These are phyloP conservation scores for Rhizopogon vulgaris DNA, from an alignment of 768 basidiomycete species.

Conservation along the genomic window DNA sequence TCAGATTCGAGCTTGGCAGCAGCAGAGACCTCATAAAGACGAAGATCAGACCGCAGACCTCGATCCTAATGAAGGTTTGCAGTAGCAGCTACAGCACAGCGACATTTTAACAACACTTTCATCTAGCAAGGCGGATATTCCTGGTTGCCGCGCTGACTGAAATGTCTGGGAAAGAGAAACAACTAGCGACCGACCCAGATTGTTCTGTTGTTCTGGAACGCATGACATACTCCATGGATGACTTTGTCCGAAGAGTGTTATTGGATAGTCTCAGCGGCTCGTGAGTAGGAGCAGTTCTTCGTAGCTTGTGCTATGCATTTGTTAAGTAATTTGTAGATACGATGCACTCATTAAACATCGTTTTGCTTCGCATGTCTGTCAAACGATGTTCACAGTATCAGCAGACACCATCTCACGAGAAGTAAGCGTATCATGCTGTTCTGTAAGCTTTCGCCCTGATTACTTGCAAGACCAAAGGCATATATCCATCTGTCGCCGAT, in stretches of 20 bases:
- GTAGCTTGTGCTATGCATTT: slow-evolving; percentile 4
- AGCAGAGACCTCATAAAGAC: slow-evolving; percentile 26
- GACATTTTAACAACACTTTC: neutral
- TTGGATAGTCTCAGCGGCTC: slow-evolving; percentile 82
- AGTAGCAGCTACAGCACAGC: neutral
- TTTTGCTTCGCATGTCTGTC: slow-evolving; percentile 94
- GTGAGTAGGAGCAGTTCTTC: slow-evolving; percentile 43
- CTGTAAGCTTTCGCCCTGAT: neutral
- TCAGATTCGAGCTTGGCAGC: slow-evolving; percentile 86
- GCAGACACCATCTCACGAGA: slow-evolving; percentile 62
- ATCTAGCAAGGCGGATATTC: slow-evolving; percentile 66
- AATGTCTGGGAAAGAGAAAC: slow-evolving; percentile 83
- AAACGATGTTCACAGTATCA: slow-evolving; percentile 75
- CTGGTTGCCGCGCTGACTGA: slow-evolving; percentile 79
- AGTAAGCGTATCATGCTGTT: slow-evolving; percentile 30
- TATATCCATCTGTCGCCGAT: slow-evolving; percentile 43
- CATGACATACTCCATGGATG: slow-evolving; percentile 90
- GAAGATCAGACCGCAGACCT: slow-evolving; percentile 40
- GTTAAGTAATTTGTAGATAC: slow-evolving; percentile 37
- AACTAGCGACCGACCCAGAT: slow-evolving; percentile 89
- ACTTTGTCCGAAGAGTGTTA: slow-evolving; percentile 90
- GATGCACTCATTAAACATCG: slow-evolving; percentile 66
- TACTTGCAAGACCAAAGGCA: slow-evolving; percentile 41
- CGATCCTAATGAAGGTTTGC: slow-evolving; percentile 69
- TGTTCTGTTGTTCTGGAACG: slow-evolving; percentile 88